These are phyloP conservation scores for Carex pumila DNA, from an alignment of 176 grass and related monocot species.

Conservation along the genomic window DNA sequence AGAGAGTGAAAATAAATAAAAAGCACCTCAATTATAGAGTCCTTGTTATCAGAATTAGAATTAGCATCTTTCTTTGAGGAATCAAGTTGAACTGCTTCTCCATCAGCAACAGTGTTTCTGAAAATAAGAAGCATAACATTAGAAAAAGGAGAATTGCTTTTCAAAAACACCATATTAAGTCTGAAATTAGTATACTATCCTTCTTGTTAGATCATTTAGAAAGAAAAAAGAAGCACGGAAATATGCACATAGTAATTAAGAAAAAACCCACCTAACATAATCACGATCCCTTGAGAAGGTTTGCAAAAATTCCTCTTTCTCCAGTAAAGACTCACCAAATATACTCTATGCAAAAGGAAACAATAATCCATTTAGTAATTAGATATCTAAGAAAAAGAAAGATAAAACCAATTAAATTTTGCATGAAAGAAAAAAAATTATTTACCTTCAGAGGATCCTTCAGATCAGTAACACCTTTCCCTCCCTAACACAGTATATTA, in stretches of 20 bases:
- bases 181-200: neutral
- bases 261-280: slow-evolving; percentile 40
- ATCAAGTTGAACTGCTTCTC: slow-evolving; percentile 15
- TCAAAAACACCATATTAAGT: neutral
- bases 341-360: slow-evolving; percentile 52
- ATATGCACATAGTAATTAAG: neutral
- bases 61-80: slow-evolving; percentile 13
- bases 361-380: neutral
- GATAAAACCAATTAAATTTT: neutral
- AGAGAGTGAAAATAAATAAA: neutral
- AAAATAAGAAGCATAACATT: slow-evolving; percentile 1
- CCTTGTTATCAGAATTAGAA: slow-evolving; percentile 6
- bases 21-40: slow-evolving; percentile 39
- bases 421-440: neutral
- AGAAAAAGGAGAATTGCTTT: neutral
- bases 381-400: neutral
- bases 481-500: slow-evolving; percentile 46
- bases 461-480: slow-evolving; percentile 85
- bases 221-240: neutral
- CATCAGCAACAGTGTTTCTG: slow-evolving; percentile 26
- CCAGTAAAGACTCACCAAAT: slow-evolving; percentile 74
- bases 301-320: slow-evolving; percentile 76
- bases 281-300: slow-evolving; percentile 64
- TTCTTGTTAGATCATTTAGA: neutral
- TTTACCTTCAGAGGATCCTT: slow-evolving; percentile 66